These are phyloP conservation scores for Otatea glauca DNA, from an alignment of 176 grass and related monocot genomes.

Conservation along the genomic window DNA sequence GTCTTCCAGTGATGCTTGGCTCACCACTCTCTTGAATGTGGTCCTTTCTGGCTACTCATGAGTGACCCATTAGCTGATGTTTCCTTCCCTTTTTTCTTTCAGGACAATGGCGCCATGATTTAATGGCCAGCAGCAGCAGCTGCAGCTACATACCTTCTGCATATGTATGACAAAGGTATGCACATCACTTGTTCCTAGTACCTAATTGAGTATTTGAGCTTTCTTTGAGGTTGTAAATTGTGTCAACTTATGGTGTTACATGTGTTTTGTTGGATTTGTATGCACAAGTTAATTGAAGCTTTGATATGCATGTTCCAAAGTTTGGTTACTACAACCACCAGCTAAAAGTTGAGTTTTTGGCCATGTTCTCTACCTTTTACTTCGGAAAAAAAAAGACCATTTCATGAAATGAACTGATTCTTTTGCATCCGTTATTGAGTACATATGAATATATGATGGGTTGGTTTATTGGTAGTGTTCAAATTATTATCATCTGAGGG, in stretches of 20 bases:
- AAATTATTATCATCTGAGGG: background rate
- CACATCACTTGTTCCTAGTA: background rate
- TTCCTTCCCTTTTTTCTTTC: background rate
- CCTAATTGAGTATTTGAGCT: background rate
- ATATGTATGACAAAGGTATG: slow-evolving; percentile 20
- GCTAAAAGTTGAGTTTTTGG: background rate
- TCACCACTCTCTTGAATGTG: background rate
- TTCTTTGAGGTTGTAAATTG: background rate
- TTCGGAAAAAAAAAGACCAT: background rate
- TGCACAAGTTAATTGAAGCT: background rate
- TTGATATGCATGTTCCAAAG: background rate
- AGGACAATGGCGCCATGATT: slow-evolving; percentile 2
- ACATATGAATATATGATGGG: background rate
- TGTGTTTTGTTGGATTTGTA: background rate
- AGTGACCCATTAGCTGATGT: background rate
- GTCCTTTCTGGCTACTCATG: background rate
- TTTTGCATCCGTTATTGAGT: background rate
- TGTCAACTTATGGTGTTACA: background rate
- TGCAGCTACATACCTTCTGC: background rate
- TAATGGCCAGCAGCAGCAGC: background rate
- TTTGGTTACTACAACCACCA: background rate
- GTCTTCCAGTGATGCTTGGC: background rate
- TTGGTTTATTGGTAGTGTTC: background rate
- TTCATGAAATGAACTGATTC: slow-evolving; percentile 18
- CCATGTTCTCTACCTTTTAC: too few species aligned